These are phyloP conservation scores for Trapa bicornis DNA, from an alignment of 345 rosid genomes.

Conservation along the genomic window DNA sequence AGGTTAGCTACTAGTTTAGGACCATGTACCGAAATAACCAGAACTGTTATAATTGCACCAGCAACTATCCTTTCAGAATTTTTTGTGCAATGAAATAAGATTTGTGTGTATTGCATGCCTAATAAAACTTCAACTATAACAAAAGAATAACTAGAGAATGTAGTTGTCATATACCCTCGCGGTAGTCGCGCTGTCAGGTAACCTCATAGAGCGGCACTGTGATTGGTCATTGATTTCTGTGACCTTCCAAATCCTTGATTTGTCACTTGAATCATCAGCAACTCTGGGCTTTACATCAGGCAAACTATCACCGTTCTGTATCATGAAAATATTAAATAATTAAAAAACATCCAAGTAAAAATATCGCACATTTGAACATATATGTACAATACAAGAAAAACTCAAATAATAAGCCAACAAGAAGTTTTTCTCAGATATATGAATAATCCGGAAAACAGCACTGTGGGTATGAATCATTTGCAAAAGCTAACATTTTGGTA, in stretches of 20 bases:
- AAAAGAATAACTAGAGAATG: neutral
- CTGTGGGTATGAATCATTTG: too few relatives aligned
- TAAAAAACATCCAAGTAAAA: neutral
- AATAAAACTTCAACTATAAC: slow-evolving; percentile 1
- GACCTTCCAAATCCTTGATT: slow-evolving; percentile 52
- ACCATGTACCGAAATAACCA: too few relatives aligned
- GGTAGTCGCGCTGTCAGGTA: slow-evolving; percentile 42
- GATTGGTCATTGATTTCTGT: slow-evolving; percentile 69
- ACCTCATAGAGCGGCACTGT: slow-evolving; percentile 64
- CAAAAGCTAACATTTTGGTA: too few relatives aligned
- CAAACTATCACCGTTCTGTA: slow-evolving; percentile 42
- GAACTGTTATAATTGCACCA: neutral
- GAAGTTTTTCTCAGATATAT: neutral
- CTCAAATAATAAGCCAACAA: neutral
- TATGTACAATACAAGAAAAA: neutral
- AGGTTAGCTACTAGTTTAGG: too few relatives aligned
- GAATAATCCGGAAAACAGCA: neutral
- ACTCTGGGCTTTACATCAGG: slow-evolving; percentile 56
- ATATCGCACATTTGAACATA: slow-evolving; percentile 4
- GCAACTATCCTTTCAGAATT: neutral
- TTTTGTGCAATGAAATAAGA: neutral
- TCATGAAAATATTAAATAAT: slow-evolving; percentile 7
- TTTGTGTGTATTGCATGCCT: neutral
- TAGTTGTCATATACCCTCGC: slow-evolving; percentile 34
- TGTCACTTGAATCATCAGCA: slow-evolving; percentile 43